phyloP scores from a whole-genome alignment of 164 flowering plant genomes.

The Dillenia suffruticosa region DNA sequence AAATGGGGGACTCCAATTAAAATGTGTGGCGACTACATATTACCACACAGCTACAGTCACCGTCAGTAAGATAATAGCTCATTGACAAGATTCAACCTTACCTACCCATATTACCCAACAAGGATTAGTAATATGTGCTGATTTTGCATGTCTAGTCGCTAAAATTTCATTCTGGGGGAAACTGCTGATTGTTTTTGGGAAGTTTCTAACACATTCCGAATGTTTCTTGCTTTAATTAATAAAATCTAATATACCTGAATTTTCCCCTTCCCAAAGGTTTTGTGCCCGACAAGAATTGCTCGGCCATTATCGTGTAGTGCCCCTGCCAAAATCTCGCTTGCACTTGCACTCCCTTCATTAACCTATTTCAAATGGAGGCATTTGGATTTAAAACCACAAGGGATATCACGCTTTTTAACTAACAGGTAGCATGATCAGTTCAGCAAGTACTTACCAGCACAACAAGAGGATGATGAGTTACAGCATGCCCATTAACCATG shows the following conservation, averaged over 20 bases:
- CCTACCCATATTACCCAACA: too few relatives aligned
- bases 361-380: constrained; percentile 42
- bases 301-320: constrained; percentile 95
- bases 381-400: neutral
- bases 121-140: too few relatives aligned
- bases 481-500: constrained; percentile 83
- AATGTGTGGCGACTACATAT: too few relatives aligned
- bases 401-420: neutral
- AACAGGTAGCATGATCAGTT: neutral
- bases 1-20: too few relatives aligned
- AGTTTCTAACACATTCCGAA: too few relatives aligned
- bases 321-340: constrained; percentile 97
- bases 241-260: constrained; percentile 59
- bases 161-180: too few relatives aligned
- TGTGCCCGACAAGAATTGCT: constrained; percentile 84
- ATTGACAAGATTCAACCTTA: too few relatives aligned
- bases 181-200: too few relatives aligned
- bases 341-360: constrained; percentile 97
- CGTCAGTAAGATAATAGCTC: too few relatives aligned
- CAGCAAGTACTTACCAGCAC: constrained; percentile 65
- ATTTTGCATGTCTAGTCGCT: too few relatives aligned
- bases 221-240: too few relatives aligned
- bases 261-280: constrained; percentile 95
- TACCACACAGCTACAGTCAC: too few relatives aligned
- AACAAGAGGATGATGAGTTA: constrained; percentile 93